A percentile compares a stretch with the other conserved stretches of the same genome.
Evolutionary conservation across 768 basidiomycete genomes (phyloP).

Genomic region (Boletus reticulatus): DNA sequence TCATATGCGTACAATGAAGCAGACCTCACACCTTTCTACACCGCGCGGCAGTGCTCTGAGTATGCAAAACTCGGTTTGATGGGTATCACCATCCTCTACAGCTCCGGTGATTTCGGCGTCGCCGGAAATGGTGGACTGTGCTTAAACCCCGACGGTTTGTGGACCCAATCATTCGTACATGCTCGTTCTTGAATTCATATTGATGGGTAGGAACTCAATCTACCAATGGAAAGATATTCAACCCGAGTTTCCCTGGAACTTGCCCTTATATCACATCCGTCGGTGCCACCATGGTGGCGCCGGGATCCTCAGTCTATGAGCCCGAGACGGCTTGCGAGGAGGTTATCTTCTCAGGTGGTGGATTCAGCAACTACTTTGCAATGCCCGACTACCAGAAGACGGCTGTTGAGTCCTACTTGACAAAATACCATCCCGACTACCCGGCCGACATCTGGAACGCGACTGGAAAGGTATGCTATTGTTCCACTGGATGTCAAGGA

Average conservation of each 20-base stretch:
- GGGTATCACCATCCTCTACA: slow-evolving; percentile 41
- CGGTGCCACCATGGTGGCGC: slow-evolving; percentile 42
- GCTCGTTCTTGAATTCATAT: neutral
- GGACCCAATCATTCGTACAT: neutral
- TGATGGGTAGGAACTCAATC: slow-evolving; percentile 7
- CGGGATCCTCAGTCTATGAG: slow-evolving; percentile 24
- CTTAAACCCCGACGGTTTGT: slow-evolving; percentile 12
- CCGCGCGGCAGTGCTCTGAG: slow-evolving; percentile 42
- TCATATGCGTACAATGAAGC: slow-evolving; percentile 41
- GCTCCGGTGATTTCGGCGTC: slow-evolving; percentile 46
- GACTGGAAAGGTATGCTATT: slow-evolving; percentile 11
- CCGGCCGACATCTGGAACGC: slow-evolving; percentile 26
- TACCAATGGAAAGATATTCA: slow-evolving; percentile 48
- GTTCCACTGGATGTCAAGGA: neutral
- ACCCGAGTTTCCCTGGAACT: slow-evolving; percentile 48
- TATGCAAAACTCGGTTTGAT: slow-evolving; percentile 45
- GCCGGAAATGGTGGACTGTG: slow-evolving; percentile 26
- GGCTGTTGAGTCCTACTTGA: slow-evolving; percentile 32
- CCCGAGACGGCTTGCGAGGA: slow-evolving; percentile 52
- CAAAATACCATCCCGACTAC: slow-evolving; percentile 29
- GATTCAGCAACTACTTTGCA: slow-evolving; percentile 42
- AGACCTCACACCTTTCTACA: slow-evolving; percentile 35
- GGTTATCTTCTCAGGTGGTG: slow-evolving; percentile 44
- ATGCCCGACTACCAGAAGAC: slow-evolving; percentile 40
- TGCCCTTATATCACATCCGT: slow-evolving; percentile 55